These are phyloP conservation scores for Seminavis robusta DNA, from an alignment of 108 stramenopile species.

Conservation along the genomic window DNA sequence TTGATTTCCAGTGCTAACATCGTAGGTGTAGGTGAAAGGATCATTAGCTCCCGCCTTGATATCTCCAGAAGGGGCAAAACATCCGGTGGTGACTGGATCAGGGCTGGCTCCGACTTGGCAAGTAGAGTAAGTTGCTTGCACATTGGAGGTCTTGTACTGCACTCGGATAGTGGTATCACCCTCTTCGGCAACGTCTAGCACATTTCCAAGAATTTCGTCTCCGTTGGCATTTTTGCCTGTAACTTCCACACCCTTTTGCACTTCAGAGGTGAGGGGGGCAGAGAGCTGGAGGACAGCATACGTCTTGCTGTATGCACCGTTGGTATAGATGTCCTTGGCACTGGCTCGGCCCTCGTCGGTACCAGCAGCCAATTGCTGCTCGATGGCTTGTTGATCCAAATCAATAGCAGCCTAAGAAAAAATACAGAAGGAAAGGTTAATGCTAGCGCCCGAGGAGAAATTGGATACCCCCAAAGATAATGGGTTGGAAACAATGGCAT, in stretches of 20 bases:
- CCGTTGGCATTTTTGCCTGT: conserved; percentile 41
- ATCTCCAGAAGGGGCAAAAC: conserved; percentile 9
- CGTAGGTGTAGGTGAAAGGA: conserved; percentile 36
- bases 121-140: conserved; percentile 42
- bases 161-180: conserved; percentile 35
- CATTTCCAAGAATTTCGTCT: conserved; percentile 30
- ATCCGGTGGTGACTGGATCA: conserved; percentile 25
- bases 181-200: conserved; percentile 20
- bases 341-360: conserved; percentile 21
- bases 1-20: conserved; percentile 29
- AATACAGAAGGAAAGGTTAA: background rate
- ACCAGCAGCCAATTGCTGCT: conserved; percentile 24
- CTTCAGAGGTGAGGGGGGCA: conserved; percentile 17
- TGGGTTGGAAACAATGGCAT: background rate
- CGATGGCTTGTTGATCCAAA: conserved; percentile 67
- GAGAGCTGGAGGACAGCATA: conserved; percentile 47
- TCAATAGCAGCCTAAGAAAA: conserved; percentile 49
- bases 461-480: background rate
- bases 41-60: conserved; percentile 9
- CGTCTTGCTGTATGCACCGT: conserved; percentile 69
- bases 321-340: conserved; percentile 47
- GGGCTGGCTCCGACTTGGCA: conserved; percentile 68
- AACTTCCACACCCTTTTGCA: conserved; percentile 28
- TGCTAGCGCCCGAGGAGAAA: background rate
- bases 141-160: conserved; percentile 45